Conservation (phyloP, 2,329 filamentous ascomycete species). For the Dactylellina cionopaga region DNA sequence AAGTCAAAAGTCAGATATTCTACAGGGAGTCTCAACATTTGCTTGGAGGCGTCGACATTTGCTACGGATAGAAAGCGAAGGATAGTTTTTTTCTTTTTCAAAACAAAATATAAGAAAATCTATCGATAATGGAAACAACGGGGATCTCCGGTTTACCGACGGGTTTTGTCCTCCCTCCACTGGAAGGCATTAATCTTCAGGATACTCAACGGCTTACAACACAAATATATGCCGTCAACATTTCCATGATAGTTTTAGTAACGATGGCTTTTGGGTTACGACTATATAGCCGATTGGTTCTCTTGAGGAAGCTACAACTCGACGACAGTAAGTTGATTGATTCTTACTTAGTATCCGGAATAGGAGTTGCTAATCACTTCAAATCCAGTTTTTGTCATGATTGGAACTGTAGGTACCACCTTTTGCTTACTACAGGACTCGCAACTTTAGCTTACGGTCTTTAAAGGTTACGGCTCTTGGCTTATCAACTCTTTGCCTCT, state of each 20-base stretch:
- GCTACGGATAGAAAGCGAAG: too few relatives aligned
- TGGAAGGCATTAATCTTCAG: background rate
- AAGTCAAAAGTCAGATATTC: too few relatives aligned
- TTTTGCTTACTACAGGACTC: background rate
- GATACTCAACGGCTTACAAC: background rate
- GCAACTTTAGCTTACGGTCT: background rate
- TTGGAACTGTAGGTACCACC: conserved; percentile 3
- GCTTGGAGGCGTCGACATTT: too few relatives aligned
- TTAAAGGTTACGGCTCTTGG: background rate
- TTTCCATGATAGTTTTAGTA: conserved; percentile 1
- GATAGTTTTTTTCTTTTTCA: too few relatives aligned
- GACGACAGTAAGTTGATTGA: conserved; percentile 8
- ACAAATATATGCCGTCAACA: conserved; percentile 11
- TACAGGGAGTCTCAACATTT: too few relatives aligned
- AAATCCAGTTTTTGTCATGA: conserved; percentile 3
- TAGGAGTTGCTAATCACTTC: background rate
- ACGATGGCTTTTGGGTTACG: background rate
- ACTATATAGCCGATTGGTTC: background rate
- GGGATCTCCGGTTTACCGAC: background rate
- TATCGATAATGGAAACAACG: too few relatives aligned
- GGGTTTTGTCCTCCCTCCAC: background rate
- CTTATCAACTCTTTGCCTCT: background rate
- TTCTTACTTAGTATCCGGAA: background rate
- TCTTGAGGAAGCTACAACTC: conserved; percentile 4
- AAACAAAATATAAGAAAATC: too few relatives aligned